A percentile compares a stretch with the other conserved stretches of the same genome.
Evolutionary conservation across 2,329 filamentous ascomycete species (phyloP).

Genomic region (Penicillium olsonii): DNA sequence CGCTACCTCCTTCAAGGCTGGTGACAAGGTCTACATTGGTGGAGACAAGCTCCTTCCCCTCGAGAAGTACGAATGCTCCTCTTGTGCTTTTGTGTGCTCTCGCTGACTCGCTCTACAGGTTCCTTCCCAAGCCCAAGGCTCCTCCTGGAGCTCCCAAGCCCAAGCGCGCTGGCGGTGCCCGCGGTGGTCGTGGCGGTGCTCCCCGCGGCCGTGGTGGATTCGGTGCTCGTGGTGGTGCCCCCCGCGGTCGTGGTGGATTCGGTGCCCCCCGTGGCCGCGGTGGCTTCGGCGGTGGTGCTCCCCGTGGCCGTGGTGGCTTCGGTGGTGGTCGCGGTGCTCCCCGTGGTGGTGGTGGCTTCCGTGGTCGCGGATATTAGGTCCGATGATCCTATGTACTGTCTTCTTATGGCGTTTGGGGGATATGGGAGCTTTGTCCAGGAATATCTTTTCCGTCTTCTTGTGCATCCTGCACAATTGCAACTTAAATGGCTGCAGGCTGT

Average conservation of each 20-base stretch:
- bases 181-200: constrained; percentile 59
- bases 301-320: constrained; percentile 20
- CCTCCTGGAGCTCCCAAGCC: constrained; percentile 66
- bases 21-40: constrained; percentile 96
- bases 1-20: constrained; percentile 88
- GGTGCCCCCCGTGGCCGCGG: constrained; percentile 24
- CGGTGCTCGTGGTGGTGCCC: constrained; percentile 40
- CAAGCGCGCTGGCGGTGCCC: constrained; percentile 67
- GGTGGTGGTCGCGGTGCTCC: constrained; percentile 17
- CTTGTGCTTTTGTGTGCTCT: constrained; percentile 12
- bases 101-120: constrained; percentile 50
- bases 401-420: constrained; percentile 48
- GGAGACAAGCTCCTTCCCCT: constrained; percentile 91
- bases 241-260: constrained; percentile 25
- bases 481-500: constrained; percentile 31
- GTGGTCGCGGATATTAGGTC: constrained; percentile 28
- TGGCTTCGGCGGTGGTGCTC: constrained; percentile 11
- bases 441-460: constrained; percentile 38
- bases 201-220: constrained; percentile 39
- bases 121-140: constrained; percentile 90
- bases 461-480: constrained; percentile 38
- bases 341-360: constrained; percentile 23
- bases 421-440: constrained; percentile 42
- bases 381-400: constrained; percentile 33
- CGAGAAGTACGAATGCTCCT: constrained; percentile 64